Base-by-base conservation (phyloP, 257 asterid genomes). In the Solanum paucissectum region DNA sequence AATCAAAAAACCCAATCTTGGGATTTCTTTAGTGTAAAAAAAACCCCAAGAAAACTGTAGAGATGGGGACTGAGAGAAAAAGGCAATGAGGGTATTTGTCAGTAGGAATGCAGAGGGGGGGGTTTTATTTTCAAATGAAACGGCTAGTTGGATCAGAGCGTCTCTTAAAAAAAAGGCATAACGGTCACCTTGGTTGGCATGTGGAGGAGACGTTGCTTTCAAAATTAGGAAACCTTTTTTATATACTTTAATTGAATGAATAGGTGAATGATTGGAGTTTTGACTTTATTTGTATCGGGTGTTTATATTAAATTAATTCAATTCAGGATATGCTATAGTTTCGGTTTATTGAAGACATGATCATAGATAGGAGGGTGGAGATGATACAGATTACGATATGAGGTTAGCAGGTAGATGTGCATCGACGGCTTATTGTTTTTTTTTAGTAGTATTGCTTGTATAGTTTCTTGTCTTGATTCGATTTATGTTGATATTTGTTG, bases 91-190 rank as follows among this genome's bases (percentile, higher is more conserved):
- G 90, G 90, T 90, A 90, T 91, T 87, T 92, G 95, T 89, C 93
- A 87, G 86, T 46, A 87, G 10, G 32, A 27, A 34, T 83, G 27
- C 29, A 64, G 38, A 18, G 85, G 86, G 86, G 86, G 87, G 87
- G 23, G 2, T 16, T 85, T 25, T 52, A 85, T 90, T 94, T 95
- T 95, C 93, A 93, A 95, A 94, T 90, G 87, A 86, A 95, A 95
- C 98, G 98, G 98, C 98, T 94, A 95, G 95, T 93, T 92, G 91
- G 92, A 89, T 89, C 73, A 83, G 68, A 60, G 87, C 83, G 73
- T 18, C 12, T 18, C 12, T 33, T 33, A 20, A 73, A 73, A 33
- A 71, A 14, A 10, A 73, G 49, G 14, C 87, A 55, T 91, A 95
- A 95, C 98, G 98, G 98, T 94, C 93, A 93, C 92, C 91, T 93